Conservation (phyloP, 306 rosid genomes). For the Pyrus communis region DNA sequence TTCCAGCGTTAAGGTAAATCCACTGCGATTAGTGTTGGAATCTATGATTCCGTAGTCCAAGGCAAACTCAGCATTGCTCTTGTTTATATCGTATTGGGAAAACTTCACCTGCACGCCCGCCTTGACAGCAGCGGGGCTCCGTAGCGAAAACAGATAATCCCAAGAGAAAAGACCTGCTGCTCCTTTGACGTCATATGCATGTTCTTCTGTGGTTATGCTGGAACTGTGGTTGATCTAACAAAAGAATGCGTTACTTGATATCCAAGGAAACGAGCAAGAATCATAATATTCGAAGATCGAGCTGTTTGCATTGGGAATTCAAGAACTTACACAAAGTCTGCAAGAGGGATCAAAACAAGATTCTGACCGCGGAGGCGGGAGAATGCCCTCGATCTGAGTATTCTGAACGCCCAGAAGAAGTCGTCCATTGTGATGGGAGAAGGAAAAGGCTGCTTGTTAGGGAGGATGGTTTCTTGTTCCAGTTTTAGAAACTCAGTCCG, state of each 20-base stretch:
- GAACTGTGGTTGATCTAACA: slow-evolving; percentile 80
- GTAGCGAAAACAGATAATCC: slow-evolving; percentile 71
- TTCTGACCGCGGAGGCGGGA: too few relatives aligned
- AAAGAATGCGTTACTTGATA: neutral
- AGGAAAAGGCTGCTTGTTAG: too few relatives aligned
- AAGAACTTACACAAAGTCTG: too few relatives aligned
- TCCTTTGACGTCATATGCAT: slow-evolving; percentile 79
- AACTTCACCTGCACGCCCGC: slow-evolving; percentile 81
- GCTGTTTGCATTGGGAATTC: too few relatives aligned
- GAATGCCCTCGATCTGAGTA: too few relatives aligned
- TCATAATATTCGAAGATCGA: too few relatives aligned
- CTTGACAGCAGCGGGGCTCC: slow-evolving; percentile 73
- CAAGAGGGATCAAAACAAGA: too few relatives aligned
- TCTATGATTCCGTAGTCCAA: slow-evolving; percentile 90
- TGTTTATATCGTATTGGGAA: slow-evolving; percentile 67
- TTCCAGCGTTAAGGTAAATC: slow-evolving; percentile 62
- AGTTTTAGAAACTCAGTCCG: too few relatives aligned
- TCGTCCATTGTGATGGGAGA: too few relatives aligned
- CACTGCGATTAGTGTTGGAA: slow-evolving; percentile 42
- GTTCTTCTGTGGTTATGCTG: slow-evolving; percentile 66
- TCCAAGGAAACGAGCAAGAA: neutral
- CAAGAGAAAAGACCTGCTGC: slow-evolving; percentile 88
- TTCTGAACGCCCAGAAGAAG: too few relatives aligned
- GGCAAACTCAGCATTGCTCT: slow-evolving; percentile 94
- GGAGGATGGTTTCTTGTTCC: too few relatives aligned